Percentiles rank a stretch among this genome's conserved stretches.
These are phyloP conservation scores for Fusarium algeriense DNA, from an alignment of 2,329 filamentous ascomycete genomes.

Conservation along the genomic window DNA sequence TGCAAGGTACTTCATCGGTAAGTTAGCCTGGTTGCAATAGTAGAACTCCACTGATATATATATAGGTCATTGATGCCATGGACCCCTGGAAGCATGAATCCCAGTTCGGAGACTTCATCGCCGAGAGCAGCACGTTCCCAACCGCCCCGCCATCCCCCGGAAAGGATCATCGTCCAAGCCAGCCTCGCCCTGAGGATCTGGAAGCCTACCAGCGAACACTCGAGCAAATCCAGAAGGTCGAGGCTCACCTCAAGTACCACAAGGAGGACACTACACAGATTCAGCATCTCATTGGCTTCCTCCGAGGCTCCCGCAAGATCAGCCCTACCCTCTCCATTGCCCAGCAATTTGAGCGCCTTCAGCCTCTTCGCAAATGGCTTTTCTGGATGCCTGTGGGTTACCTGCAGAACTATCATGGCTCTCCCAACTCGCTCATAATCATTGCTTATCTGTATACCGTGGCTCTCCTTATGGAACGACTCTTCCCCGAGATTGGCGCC, in stretches of 20 bases:
- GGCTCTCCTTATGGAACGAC: slow-evolving; percentile 86
- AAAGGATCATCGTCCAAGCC: slow-evolving; percentile 70
- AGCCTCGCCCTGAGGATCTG: slow-evolving; percentile 77
- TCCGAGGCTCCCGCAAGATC: slow-evolving; percentile 78
- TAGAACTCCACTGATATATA: slow-evolving; percentile 29
- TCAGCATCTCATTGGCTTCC: slow-evolving; percentile 77
- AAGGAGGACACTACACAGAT: slow-evolving; percentile 77
- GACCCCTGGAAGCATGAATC: slow-evolving; percentile 92
- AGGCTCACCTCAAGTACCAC: slow-evolving; percentile 75
- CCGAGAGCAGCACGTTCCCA: slow-evolving; percentile 80
- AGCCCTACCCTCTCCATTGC: slow-evolving; percentile 77
- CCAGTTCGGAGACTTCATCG: slow-evolving; percentile 84
- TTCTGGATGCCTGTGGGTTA: slow-evolving; percentile 94
- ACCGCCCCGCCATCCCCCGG: slow-evolving; percentile 73
- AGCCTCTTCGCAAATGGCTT: slow-evolving; percentile 89
- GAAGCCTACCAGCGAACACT: slow-evolving; percentile 75
- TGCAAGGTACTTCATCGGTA: slow-evolving; percentile 91
- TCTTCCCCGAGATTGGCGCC: slow-evolving; percentile 91
- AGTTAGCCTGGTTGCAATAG: slow-evolving; percentile 51
- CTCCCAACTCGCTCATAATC: slow-evolving; percentile 82
- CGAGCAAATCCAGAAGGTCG: slow-evolving; percentile 75
- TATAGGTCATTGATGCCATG: slow-evolving; percentile 89
- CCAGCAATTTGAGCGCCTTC: slow-evolving; percentile 90
- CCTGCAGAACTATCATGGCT: slow-evolving; percentile 80
- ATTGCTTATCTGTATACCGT: slow-evolving; percentile 93